Evolutionary conservation across 2,329 filamentous ascomycete genomes (phyloP).

Genomic region (Fusarium sp.): DNA sequence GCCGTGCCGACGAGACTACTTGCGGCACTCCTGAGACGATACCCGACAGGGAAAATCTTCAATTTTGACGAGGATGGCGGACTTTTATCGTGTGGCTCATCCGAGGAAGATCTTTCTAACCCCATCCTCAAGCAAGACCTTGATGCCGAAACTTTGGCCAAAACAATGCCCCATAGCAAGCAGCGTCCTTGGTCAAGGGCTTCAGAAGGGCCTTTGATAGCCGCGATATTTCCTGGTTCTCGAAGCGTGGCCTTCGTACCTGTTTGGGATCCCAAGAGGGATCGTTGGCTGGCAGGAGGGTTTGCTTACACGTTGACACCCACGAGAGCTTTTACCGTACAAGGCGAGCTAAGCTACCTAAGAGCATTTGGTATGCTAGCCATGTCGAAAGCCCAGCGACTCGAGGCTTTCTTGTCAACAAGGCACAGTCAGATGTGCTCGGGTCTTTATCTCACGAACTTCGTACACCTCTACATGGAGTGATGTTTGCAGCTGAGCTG

Average conservation of each 20-base stretch:
- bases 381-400: slow-evolving; percentile 64
- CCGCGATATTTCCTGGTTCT: slow-evolving; percentile 53
- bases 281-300: slow-evolving; percentile 59
- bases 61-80: slow-evolving; percentile 54
- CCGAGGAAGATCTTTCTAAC: slow-evolving; percentile 40
- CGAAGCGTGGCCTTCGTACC: slow-evolving; percentile 58
- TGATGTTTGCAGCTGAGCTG: slow-evolving; percentile 64
- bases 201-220: slow-evolving; percentile 36
- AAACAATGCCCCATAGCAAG: background rate
- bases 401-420: slow-evolving; percentile 53
- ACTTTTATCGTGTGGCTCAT: slow-evolving; percentile 46
- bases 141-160: background rate
- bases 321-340: slow-evolving; percentile 55
- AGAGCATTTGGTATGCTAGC: slow-evolving; percentile 62
- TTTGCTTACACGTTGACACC: slow-evolving; percentile 59
- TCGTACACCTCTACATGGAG: slow-evolving; percentile 67
- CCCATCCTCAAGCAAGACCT: background rate
- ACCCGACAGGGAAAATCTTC: slow-evolving; percentile 58
- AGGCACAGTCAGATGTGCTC: slow-evolving; percentile 66
- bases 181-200: slow-evolving; percentile 11
- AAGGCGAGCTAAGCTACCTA: slow-evolving; percentile 61
- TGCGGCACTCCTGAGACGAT: slow-evolving; percentile 53
- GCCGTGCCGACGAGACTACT: slow-evolving; percentile 53
- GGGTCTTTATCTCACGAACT: slow-evolving; percentile 70
- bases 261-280: slow-evolving; percentile 56